A percentile compares a stretch with the other conserved stretches of the same genome.
Evolutionary conservation across 2,329 filamentous ascomycete species (phyloP).

Genomic region (Ophiobolus disseminans): DNA sequence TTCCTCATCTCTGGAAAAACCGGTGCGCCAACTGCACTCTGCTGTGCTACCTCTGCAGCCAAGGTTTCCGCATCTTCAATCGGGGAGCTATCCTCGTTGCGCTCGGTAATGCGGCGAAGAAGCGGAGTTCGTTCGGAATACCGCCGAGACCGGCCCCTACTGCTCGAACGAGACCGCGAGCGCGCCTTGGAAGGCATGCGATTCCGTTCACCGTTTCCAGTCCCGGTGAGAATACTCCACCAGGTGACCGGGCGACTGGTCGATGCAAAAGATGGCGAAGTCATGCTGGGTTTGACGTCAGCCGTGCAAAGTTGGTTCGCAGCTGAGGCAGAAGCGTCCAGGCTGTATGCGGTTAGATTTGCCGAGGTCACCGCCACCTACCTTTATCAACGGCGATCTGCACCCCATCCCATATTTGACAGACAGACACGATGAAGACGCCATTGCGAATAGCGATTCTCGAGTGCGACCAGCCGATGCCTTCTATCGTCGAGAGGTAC

Average conservation of each 20-base stretch:
- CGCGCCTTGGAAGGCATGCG: slow-evolving; percentile 1
- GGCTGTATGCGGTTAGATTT: slow-evolving; percentile 15
- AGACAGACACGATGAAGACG: slow-evolving; percentile 39
- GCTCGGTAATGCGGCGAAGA: slow-evolving; percentile 25
- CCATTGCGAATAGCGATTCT: slow-evolving; percentile 81
- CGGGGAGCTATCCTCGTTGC: slow-evolving; percentile 22
- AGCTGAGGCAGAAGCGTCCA: slow-evolving; percentile 1
- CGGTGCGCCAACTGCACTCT: slow-evolving; percentile 31
- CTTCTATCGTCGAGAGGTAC: slow-evolving; percentile 68
- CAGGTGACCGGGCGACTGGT: slow-evolving; percentile 3
- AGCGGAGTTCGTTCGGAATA: slow-evolving; percentile 45
- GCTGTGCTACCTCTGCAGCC: slow-evolving; percentile 29
- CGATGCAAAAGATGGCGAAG: slow-evolving; percentile 7
- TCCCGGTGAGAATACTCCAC: slow-evolving; percentile 6
- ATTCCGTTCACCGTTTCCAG: not conserved
- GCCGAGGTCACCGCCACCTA: slow-evolving; percentile 22
- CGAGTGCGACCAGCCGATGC: slow-evolving; percentile 81
- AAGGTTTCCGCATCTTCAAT: slow-evolving; percentile 30
- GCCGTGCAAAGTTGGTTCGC: slow-evolving; percentile 5
- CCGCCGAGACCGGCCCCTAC: slow-evolving; percentile 6
- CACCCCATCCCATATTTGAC: not conserved
- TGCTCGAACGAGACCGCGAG: slow-evolving; percentile 9
- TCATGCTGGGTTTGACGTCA: slow-evolving; percentile 11
- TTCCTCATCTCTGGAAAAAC: slow-evolving; percentile 33
- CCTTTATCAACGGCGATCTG: slow-evolving; percentile 9